These are phyloP conservation scores for Cairneyella variabilis DNA, from an alignment of 495 filamentous ascomycete species.

Conservation along the genomic window DNA sequence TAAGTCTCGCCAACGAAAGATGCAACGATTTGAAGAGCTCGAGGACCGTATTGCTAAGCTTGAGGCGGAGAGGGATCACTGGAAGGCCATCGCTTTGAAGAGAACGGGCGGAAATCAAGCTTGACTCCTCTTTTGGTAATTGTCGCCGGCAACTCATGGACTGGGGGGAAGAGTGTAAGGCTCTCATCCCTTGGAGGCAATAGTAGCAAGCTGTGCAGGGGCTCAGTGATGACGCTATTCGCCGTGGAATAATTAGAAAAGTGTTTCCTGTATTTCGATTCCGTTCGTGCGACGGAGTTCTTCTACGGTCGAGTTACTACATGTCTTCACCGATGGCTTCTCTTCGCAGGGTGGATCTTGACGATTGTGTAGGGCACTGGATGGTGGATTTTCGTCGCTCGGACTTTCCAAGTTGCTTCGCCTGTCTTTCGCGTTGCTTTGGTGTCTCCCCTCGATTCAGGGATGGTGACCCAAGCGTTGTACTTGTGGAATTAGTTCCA, in stretches of 20 bases:
- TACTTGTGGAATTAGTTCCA: constrained; percentile 6
- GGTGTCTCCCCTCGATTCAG: constrained; percentile 28
- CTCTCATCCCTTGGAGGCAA: constrained; percentile 23
- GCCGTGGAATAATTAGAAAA: constrained; percentile 22
- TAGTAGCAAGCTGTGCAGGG: constrained; percentile 20
- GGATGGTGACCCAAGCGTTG: constrained; percentile 29
- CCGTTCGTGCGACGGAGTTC: not conserved
- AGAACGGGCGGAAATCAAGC: constrained; percentile 24
- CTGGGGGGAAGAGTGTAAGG: constrained; percentile 24
- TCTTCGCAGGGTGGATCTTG: constrained; percentile 1
- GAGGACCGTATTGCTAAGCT: constrained; percentile 49
- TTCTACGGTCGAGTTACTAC: not conserved
- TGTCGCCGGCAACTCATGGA: constrained; percentile 27
- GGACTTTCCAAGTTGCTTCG: not conserved
- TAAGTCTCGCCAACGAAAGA: constrained; percentile 76
- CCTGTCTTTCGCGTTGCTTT: constrained; percentile 12
- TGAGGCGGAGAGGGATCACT: constrained; percentile 51
- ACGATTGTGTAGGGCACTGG: constrained; percentile 1
- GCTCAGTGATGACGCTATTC: constrained; percentile 28
- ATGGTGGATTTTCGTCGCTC: not conserved
- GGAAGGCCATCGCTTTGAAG: constrained; percentile 51
- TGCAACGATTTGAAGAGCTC: constrained; percentile 52
- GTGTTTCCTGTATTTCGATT: constrained; percentile 21
- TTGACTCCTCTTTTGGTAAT: constrained; percentile 17
- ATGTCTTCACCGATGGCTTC: not conserved